phyloP scores from a whole-genome alignment of 1,139 yeast genomes.

The Yamadazyma kanchanaburiensis region DNA sequence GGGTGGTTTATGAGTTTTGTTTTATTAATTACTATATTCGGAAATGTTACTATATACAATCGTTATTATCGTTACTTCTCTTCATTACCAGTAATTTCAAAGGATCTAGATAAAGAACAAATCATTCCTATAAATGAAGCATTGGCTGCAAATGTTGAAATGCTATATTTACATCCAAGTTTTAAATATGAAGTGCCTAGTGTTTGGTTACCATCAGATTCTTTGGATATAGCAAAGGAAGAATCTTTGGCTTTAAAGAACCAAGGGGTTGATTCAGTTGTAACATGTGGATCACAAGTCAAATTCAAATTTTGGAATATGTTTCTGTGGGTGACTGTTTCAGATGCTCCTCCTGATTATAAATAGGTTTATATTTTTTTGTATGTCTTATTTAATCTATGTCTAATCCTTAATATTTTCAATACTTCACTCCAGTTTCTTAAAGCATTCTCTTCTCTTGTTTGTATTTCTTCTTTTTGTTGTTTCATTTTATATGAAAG shows the following conservation, averaged over 20 bases:
- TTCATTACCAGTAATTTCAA: conserved; percentile 24
- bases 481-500: conserved; percentile 19
- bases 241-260: conserved; percentile 11
- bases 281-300: conserved; percentile 27
- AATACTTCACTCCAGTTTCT: conserved; percentile 22
- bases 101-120: neutral
- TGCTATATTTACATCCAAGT: conserved; percentile 31
- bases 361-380: conserved; percentile 14
- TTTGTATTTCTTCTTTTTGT: conserved; percentile 6
- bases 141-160: conserved; percentile 15
- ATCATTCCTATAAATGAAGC: neutral
- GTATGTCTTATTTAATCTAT: conserved; percentile 13
- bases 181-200: conserved; percentile 32
- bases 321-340: conserved; percentile 17
- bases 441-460: conserved; percentile 8
- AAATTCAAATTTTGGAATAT: conserved; percentile 14
- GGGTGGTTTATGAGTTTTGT: conserved; percentile 47
- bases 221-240: conserved; percentile 14
- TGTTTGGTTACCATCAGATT: conserved; percentile 34
- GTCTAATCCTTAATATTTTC: conserved; percentile 18
- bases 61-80: conserved; percentile 26
- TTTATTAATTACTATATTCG: conserved; percentile 32
- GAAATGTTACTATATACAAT: conserved; percentile 29
- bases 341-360: conserved; percentile 37
- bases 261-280: conserved; percentile 19